Evolutionary conservation across 2,329 filamentous ascomycete species (phyloP).

Genomic region (Epichloe sylvatica): DNA sequence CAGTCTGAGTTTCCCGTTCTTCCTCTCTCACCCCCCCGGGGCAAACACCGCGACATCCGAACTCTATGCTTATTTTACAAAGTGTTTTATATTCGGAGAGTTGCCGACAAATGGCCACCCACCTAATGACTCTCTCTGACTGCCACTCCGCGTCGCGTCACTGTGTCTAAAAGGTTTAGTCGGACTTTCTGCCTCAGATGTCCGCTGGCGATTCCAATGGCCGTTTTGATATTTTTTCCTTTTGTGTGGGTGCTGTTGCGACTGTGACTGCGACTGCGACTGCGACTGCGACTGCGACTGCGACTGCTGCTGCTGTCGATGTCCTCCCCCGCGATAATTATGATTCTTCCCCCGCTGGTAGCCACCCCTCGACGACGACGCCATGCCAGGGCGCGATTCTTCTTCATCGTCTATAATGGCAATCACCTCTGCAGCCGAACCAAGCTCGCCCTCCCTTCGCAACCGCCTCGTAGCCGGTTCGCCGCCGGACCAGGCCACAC

Average conservation of each 20-base stretch:
- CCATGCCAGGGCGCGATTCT: background rate
- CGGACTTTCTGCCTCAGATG: background rate
- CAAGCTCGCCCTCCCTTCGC: background rate
- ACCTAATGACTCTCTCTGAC: too few relatives aligned
- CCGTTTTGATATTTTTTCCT: background rate
- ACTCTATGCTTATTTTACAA: too few relatives aligned
- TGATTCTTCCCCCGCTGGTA: background rate
- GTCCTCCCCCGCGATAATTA: background rate
- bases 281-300: background rate
- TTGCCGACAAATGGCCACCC: too few relatives aligned
- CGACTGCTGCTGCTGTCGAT: background rate
- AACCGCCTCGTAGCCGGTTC: background rate
- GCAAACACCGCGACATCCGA: too few relatives aligned
- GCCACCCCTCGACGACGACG: too few relatives aligned
- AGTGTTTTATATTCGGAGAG: too few relatives aligned
- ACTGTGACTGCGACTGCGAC: conserved; percentile 20
- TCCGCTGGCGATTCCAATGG: too few relatives aligned
- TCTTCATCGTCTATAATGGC: background rate
- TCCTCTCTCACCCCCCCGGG: too few relatives aligned
- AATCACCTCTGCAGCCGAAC: background rate
- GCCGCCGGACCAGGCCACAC: too few relatives aligned
- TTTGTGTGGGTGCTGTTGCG: conserved; percentile 11
- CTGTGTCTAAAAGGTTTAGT: too few relatives aligned
- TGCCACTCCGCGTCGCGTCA: too few relatives aligned
- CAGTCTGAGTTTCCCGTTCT: too few relatives aligned